Base-by-base conservation (phyloP, 1,139 yeast species). In the Kluyveromyces marxianus region DNA sequence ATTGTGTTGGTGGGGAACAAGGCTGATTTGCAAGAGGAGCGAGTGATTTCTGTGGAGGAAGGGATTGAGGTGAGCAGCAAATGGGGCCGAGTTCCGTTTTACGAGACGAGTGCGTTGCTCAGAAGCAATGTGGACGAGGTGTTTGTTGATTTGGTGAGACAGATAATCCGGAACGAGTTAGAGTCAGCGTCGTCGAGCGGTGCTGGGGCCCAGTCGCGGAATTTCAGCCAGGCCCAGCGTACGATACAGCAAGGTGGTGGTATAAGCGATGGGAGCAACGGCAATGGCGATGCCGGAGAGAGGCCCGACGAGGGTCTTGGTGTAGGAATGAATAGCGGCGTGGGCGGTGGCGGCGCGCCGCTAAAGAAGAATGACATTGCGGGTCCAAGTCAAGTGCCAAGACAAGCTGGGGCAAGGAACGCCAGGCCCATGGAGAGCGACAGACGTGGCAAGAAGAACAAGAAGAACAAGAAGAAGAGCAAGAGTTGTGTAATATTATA, bases 71-170 rank as follows among this genome's bases (percentile, higher is more conserved):
- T 89, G 26, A 90, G 96, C 42, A 83, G 83, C 55, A 77, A 77
- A 45, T 86, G 96, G 89, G 94, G 94, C 8, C 76, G 82, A 60
- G 92, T 84, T 5, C 90, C 96, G 24, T 92, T 90, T 64, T 87
- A 87, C 66, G 97, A 92, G 69, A 87, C 97, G 4, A 83, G 95
- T 54, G 97, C 98, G 36, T 84, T 89, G 76, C 79, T 85, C 56
- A 85, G 87, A 63, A 81, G 89, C 48, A 90, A 92, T 61, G 95
- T 90, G 41, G 95, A 85, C 58, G 92, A 84, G 57, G 95, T 96
- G 2, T 92, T 92, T 61, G 73, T 86, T 53, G 94, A 86, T 56
- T 83, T 92, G 42, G 97, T 92, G 5, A 76, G 96, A 65, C 94
- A 85, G 57, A 88, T 90, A 50, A 83, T 83, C 74, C 74, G 89